Base-by-base conservation (phyloP, 805 yeast genomes). In the Saccharomyces paradoxus region DNA sequence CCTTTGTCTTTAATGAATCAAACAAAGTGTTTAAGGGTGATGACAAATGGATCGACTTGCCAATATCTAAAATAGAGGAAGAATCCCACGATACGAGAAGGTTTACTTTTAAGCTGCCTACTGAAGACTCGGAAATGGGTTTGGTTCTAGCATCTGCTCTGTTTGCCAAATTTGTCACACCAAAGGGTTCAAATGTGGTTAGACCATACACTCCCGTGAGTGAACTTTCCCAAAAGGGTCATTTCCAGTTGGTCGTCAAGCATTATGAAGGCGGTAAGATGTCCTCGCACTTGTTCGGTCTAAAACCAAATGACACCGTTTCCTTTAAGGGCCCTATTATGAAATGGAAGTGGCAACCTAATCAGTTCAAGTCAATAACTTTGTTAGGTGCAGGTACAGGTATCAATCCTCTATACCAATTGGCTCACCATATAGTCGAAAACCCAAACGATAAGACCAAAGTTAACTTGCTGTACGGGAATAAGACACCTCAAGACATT, bases 301-400 rank as follows among this genome's bases (percentile, higher is more conserved):
- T 92, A 69, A 83, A 86, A 72, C 82, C 80, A 57, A 81, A 86
- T 65, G 98, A 94, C 66, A 81, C 90, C 51, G 79, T 94, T 54
- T 74, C 96, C 9, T 87, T 94, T 80, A 92, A 90, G 78, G 99
- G 99, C 51, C 98, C 98, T 60, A 80, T 90, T 61, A 77, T 79
- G 66, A 94, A 94, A 78, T 91, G 94, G 88, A 82, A 86, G 70
- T 89, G 95, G 89, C 80, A 80, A 64, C 86, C 92, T 63, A 92
- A 94, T 79, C 81, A 84, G 69, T 92, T 81, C 77, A 81, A 87
- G 66, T 76, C 82, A 60, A 82, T 94, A 69, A 82, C 86, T 55
- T 80, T 94, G 69, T 77, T 94, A 63, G 98, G 97, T 65, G 99
- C 96, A 67, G 99, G 99, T 69, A 80, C 96, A 51, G 98, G 98